Percentiles rank a stretch among this genome's conserved stretches.
phyloP scores from a whole-genome alignment of 495 filamentous ascomycete species.

The Neurospora sp. region DNA sequence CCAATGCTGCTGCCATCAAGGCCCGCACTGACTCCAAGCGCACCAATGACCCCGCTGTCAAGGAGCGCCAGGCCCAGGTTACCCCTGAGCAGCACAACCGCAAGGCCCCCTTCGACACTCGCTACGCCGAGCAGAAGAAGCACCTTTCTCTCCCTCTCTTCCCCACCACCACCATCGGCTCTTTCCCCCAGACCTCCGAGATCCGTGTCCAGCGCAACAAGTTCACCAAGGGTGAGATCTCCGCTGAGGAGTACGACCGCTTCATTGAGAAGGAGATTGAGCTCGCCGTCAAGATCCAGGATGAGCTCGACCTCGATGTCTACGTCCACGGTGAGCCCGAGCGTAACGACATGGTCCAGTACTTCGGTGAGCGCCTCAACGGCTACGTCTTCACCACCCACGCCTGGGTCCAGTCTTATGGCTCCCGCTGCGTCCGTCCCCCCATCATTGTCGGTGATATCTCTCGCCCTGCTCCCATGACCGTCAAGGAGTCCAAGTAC shows the following conservation, averaged over 20 bases:
- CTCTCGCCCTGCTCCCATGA: slow-evolving; percentile 92
- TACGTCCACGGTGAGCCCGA: slow-evolving; percentile 97
- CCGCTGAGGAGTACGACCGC: slow-evolving; percentile 80
- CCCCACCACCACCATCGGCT: slow-evolving; percentile 98
- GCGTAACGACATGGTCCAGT: slow-evolving; percentile 99
- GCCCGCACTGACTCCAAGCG: slow-evolving; percentile 80
- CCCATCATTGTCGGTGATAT: slow-evolving; percentile 98
- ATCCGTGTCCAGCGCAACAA: slow-evolving; percentile 93
- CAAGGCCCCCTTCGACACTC: slow-evolving; percentile 72
- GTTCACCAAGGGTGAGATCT: slow-evolving; percentile 97
- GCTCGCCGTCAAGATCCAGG: slow-evolving; percentile 87
- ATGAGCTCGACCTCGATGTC: slow-evolving; percentile 89
- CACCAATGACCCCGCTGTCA: slow-evolving; percentile 94
- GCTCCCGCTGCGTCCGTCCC: slow-evolving; percentile 93
- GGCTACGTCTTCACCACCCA: slow-evolving; percentile 99
- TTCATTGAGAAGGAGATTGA: slow-evolving; percentile 98
- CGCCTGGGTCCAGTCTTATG: slow-evolving; percentile 97
- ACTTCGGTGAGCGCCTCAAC: slow-evolving; percentile 94
- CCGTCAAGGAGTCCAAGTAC: slow-evolving; percentile 99
- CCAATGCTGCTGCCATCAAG: slow-evolving; percentile 86
- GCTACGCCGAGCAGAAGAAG: slow-evolving; percentile 77
- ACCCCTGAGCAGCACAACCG: slow-evolving; percentile 80
- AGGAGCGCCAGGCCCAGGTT: slow-evolving; percentile 83
- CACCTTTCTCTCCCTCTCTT: slow-evolving; percentile 87
- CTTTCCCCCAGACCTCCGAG: slow-evolving; percentile 98